Evolutionary conservation across 768 basidiomycete genomes (phyloP).

Genomic region (Boletellus emodensis): DNA sequence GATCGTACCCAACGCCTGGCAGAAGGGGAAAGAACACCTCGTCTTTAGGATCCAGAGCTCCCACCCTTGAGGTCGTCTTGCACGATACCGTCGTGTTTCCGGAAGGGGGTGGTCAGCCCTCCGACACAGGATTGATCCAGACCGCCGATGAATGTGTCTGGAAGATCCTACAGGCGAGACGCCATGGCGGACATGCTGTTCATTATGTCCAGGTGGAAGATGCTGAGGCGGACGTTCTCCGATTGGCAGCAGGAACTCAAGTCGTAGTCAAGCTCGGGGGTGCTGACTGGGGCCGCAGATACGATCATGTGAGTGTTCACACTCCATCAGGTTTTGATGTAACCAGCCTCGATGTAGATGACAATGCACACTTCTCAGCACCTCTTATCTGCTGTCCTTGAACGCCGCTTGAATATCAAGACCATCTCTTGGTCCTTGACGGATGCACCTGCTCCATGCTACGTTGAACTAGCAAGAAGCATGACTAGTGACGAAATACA

Average conservation of each 20-base stretch:
- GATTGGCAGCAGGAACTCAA: constrained; percentile 47
- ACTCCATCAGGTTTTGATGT: neutral
- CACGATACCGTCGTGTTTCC: constrained; percentile 81
- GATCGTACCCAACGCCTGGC: constrained; percentile 35
- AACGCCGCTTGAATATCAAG: constrained; percentile 55
- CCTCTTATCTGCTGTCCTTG: constrained; percentile 75
- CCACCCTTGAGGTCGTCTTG: constrained; percentile 61
- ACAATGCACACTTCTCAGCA: constrained; percentile 85
- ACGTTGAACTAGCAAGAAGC: constrained; percentile 71
- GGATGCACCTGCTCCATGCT: constrained; percentile 60
- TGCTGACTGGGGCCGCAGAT: constrained; percentile 58
- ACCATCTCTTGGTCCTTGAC: constrained; percentile 85
- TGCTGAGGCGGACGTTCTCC: constrained; percentile 39
- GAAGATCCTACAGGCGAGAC: constrained; percentile 62
- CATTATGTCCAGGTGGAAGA: constrained; percentile 57
- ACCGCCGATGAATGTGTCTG: constrained; percentile 44
- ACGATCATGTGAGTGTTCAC: constrained; percentile 60
- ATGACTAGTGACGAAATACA: constrained; percentile 62
- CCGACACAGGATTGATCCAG: constrained; percentile 61
- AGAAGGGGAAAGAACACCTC: constrained; percentile 51
- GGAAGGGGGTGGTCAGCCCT: constrained; percentile 79
- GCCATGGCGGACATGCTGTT: constrained; percentile 69
- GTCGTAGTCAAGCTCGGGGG: constrained; percentile 55
- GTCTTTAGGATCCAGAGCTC: constrained; percentile 39
- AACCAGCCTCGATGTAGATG: constrained; percentile 45